A percentile compares a stretch with the other conserved stretches of the same genome.
phyloP scores from a whole-genome alignment of 1,284 basidiomycete species.

The Caloboletus firmus region DNA sequence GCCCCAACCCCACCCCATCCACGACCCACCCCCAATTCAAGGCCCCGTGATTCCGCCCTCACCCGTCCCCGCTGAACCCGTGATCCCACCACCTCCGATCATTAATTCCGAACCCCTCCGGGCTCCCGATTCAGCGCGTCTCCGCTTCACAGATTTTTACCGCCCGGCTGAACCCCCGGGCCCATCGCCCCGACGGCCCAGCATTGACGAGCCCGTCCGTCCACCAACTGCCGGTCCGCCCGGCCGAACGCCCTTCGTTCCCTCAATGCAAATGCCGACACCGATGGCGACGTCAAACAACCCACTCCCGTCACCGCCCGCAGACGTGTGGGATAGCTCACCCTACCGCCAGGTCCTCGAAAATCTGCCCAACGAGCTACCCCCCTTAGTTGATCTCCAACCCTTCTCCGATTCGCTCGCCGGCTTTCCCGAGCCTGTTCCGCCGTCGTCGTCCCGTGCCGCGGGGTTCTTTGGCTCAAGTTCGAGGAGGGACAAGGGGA shows the following conservation, averaged over 20 bases:
- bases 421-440: slow-evolving; percentile 2
- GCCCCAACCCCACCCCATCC: slow-evolving; percentile 19
- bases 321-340: slow-evolving; percentile 48
- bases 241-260: slow-evolving; percentile 13
- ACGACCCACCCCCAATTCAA: background rate
- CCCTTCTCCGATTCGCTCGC: slow-evolving; percentile 12
- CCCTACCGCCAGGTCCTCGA: slow-evolving; percentile 49
- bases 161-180: slow-evolving; percentile 14
- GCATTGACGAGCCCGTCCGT: slow-evolving; percentile 8
- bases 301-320: slow-evolving; percentile 52
- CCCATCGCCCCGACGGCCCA: background rate
- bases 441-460: slow-evolving; percentile 20
- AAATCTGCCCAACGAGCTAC: slow-evolving; percentile 46
- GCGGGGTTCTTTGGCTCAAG: slow-evolving; percentile 25
- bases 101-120: slow-evolving; percentile 9
- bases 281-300: slow-evolving; percentile 32
- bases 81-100: slow-evolving; percentile 28
- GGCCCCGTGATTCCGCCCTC: slow-evolving; percentile 16
- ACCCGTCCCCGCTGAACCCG: slow-evolving; percentile 13
- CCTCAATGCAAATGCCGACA: slow-evolving; percentile 8
- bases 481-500: slow-evolving; percentile 27
- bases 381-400: slow-evolving; percentile 33
- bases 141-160: slow-evolving; percentile 34
- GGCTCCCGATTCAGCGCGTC: slow-evolving; percentile 15
- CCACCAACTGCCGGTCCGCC: slow-evolving; percentile 16